Conservation (phyloP, 441 rosid species). For the Pelargonium australe region DNA sequence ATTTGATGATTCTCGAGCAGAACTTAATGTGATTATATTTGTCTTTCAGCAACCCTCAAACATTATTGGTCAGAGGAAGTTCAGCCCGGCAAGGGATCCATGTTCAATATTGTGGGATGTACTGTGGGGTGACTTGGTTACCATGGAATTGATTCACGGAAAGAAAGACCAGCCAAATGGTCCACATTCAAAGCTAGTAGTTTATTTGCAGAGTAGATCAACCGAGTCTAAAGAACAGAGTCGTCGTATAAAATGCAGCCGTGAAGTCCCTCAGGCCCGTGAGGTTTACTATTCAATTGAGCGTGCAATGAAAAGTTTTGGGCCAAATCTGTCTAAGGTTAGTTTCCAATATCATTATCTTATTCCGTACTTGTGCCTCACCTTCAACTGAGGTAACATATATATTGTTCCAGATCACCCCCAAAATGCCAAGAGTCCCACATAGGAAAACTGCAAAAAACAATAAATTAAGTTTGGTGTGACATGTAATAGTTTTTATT, state of each 20-base stretch:
- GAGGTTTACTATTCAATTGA: slow-evolving; percentile 71
- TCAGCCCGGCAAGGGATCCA: slow-evolving; percentile 84
- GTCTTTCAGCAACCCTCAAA: slow-evolving; percentile 70
- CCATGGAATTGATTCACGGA: slow-evolving; percentile 81
- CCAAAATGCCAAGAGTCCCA: too few relatives aligned
- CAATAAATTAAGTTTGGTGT: too few relatives aligned
- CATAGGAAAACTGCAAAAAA: too few relatives aligned
- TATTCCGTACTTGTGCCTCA: neutral
- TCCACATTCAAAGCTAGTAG: slow-evolving; percentile 62
- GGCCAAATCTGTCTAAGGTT: slow-evolving; percentile 53
- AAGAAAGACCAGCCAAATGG: slow-evolving; percentile 71
- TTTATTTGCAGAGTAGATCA: slow-evolving; percentile 46
- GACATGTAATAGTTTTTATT: too few relatives aligned
- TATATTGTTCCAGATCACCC: too few relatives aligned
- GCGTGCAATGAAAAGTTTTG: slow-evolving; percentile 57
- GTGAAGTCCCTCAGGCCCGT: slow-evolving; percentile 63
- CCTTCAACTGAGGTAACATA: too few relatives aligned
- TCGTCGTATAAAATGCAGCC: slow-evolving; percentile 68
- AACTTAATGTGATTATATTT: neutral
- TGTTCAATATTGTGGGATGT: slow-evolving; percentile 86
- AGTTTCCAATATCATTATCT: slow-evolving; percentile 13
- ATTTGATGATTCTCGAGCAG: neutral
- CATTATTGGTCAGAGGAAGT: slow-evolving; percentile 81
- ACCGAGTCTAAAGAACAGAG: slow-evolving; percentile 63
- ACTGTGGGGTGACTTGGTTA: slow-evolving; percentile 58